Conservation (phyloP, 2,329 filamentous ascomycete genomes). For the Trichoderma koningii region DNA sequence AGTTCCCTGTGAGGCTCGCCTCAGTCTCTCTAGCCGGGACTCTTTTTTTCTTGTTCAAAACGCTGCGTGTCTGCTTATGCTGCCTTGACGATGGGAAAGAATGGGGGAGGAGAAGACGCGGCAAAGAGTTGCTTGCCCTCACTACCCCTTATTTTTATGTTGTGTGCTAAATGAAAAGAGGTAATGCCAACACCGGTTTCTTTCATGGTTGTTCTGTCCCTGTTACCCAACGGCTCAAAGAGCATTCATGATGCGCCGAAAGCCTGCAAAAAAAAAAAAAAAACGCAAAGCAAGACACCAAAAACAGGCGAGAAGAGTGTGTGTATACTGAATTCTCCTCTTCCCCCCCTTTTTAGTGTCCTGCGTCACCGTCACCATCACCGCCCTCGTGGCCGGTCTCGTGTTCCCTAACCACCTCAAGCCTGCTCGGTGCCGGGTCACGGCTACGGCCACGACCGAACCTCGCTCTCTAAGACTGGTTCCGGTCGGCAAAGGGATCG, state of each 20-base stretch:
- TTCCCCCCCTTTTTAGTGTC: constrained; percentile 1
- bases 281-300: constrained; percentile 17
- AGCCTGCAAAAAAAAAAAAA: constrained; percentile 11
- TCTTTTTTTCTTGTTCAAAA: constrained; percentile 5
- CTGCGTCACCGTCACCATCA: constrained; percentile 2
- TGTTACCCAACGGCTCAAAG: constrained; percentile 24
- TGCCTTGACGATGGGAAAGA: neutral
- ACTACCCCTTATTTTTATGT: neutral
- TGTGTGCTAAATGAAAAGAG: neutral
- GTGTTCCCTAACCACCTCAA: constrained; percentile 14
- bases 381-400: constrained; percentile 9
- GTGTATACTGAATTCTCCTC: neutral
- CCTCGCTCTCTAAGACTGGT: constrained; percentile 36
- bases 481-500: constrained; percentile 45
- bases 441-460: constrained; percentile 4
- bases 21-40: constrained; percentile 9
- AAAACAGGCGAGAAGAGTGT: neutral
- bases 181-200: neutral
- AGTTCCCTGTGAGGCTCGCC: constrained; percentile 10
- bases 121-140: constrained; percentile 6
- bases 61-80: constrained; percentile 12
- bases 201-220: neutral
- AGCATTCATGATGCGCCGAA: constrained; percentile 22
- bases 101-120: neutral
- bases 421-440: constrained; percentile 23